Evolutionary conservation across 140 eudicot species (phyloP).

Genomic region (Senecio squalidus): DNA sequence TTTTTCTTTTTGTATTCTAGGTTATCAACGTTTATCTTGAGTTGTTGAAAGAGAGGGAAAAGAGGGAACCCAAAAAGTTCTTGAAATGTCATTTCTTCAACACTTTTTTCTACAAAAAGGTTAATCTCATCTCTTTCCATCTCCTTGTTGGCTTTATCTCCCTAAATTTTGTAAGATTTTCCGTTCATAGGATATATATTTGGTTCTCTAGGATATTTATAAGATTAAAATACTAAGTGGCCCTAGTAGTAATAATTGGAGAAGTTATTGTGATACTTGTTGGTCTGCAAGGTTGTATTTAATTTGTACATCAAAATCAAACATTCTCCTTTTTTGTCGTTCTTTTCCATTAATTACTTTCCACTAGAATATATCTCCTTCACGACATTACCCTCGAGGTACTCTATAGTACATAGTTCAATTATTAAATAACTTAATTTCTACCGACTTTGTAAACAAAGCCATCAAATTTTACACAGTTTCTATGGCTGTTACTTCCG

Average conservation of each 20-base stretch:
- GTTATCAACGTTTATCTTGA: conserved; percentile 87
- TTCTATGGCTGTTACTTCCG: too few species aligned
- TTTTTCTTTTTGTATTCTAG: conserved; percentile 26
- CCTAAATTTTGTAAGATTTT: background rate
- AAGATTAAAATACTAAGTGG: background rate
- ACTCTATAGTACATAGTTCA: too few species aligned
- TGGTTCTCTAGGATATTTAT: background rate
- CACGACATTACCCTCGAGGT: background rate
- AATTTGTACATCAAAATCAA: background rate
- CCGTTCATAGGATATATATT: background rate
- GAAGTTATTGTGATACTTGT: background rate
- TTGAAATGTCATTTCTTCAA: conserved; percentile 90
- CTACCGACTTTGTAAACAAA: too few species aligned
- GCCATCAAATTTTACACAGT: background rate
- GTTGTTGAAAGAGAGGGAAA: conserved; percentile 91
- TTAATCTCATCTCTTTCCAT: conserved; percentile 9
- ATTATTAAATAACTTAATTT: too few species aligned
- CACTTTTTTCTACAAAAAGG: conserved; percentile 97
- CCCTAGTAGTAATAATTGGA: background rate
- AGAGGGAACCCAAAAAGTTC: conserved; percentile 69
- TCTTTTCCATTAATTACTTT: background rate
- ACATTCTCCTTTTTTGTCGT: background rate
- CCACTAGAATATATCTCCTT: background rate
- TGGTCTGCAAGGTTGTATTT: background rate
- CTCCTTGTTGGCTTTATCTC: background rate